Conservation (phyloP, 192 early-diverging fungal genomes). For the Coemansia sp. region DNA sequence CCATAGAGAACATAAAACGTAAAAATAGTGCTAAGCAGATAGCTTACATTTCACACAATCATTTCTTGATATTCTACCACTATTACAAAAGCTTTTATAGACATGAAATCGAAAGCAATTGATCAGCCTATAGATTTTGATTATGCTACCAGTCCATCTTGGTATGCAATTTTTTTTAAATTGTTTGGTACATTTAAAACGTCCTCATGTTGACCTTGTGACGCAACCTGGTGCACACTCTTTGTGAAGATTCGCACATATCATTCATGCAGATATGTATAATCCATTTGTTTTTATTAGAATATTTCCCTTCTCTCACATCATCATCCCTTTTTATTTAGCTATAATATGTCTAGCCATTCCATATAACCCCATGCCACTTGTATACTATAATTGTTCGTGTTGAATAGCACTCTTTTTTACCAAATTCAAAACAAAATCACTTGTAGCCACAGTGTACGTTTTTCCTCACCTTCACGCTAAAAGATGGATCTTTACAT, state of each 20-base stretch:
- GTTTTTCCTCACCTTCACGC: not conserved
- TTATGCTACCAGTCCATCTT: not conserved
- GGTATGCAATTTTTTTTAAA: not conserved
- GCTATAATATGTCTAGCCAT: not conserved
- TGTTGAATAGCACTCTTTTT: not conserved
- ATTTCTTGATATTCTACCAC: not conserved
- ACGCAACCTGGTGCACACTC: not conserved
- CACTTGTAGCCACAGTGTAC: not conserved
- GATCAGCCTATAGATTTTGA: not conserved
- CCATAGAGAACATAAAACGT: not conserved
- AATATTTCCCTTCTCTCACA: not conserved
- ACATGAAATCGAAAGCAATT: not conserved
- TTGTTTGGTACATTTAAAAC: not conserved
- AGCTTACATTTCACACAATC: not conserved
- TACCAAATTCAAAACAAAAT: not conserved
- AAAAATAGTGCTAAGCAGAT: too few species aligned
- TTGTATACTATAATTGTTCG: not conserved
- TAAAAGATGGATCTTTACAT: constrained; percentile 27
- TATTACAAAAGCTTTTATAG: not conserved
- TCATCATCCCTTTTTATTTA: not conserved
- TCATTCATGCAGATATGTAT: not conserved
- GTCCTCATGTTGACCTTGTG: not conserved
- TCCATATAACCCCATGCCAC: not conserved
- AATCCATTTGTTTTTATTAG: not conserved
- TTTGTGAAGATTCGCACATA: not conserved